Conservation (phyloP, 2,329 filamentous ascomycete species). For the Neofusicoccum sp. region DNA sequence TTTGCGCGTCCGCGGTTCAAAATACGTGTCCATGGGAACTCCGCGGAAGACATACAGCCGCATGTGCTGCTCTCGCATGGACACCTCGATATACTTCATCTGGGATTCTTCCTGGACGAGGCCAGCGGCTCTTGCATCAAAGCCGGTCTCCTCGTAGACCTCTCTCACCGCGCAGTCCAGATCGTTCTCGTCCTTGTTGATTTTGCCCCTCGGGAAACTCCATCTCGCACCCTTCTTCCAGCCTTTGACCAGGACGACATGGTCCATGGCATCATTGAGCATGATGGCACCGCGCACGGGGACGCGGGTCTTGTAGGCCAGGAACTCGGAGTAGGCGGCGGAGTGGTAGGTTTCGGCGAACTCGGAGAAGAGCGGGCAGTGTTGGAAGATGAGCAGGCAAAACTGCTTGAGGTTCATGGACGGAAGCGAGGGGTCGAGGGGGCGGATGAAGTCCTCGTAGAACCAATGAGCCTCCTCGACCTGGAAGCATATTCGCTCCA, state of each 20-base stretch:
- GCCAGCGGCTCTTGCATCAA: slow-evolving; percentile 73
- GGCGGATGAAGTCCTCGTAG: slow-evolving; percentile 98
- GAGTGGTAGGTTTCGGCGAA: slow-evolving; percentile 77
- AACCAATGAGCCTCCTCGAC: slow-evolving; percentile 99
- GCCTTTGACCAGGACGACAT: slow-evolving; percentile 88
- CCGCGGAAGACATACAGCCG: slow-evolving; percentile 88
- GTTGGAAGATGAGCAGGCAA: slow-evolving; percentile 86
- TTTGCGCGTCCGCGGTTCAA: slow-evolving; percentile 88
- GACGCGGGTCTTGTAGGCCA: slow-evolving; percentile 90
- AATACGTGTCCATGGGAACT: slow-evolving; percentile 80
- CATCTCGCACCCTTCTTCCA: slow-evolving; percentile 97
- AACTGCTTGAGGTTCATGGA: slow-evolving; percentile 83
- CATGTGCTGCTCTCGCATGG: slow-evolving; percentile 90
- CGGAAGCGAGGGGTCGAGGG: slow-evolving; percentile 78
- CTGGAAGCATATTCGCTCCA: slow-evolving; percentile 95
- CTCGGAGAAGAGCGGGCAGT: slow-evolving; percentile 82
- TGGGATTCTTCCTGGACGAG: slow-evolving; percentile 67
- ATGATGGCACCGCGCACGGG: slow-evolving; percentile 93
- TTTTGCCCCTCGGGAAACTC: slow-evolving; percentile 96
- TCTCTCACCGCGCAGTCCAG: slow-evolving; percentile 91
- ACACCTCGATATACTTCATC: slow-evolving; percentile 81
- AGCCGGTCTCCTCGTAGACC: slow-evolving; percentile 94
- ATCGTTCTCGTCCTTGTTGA: slow-evolving; percentile 95
- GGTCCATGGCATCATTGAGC: slow-evolving; percentile 91
- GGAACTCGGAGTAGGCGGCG: slow-evolving; percentile 84